Conservation (phyloP, 306 rosid species). For the Vigna unguiculata region DNA sequence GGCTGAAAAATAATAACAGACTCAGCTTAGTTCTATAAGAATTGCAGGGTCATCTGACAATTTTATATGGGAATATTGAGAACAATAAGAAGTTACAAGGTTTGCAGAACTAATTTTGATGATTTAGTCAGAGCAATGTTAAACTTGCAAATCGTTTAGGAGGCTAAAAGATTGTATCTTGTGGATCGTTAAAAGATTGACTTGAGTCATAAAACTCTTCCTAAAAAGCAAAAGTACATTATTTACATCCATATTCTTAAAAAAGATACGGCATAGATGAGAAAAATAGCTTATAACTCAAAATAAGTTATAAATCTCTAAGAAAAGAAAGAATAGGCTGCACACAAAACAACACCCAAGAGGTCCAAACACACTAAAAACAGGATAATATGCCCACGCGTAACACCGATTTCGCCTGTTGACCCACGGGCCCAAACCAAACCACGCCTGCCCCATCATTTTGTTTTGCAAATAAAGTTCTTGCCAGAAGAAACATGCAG, state of each 20-base stretch:
- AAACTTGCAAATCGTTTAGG: too few relatives aligned
- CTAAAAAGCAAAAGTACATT: too few relatives aligned
- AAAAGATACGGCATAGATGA: not conserved
- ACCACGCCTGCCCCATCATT: too few relatives aligned
- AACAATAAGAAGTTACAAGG: not conserved
- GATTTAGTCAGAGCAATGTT: not conserved
- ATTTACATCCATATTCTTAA: too few relatives aligned
- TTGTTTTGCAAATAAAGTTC: not conserved
- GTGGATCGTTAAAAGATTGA: too few relatives aligned
- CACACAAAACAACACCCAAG: not conserved
- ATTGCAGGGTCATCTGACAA: not conserved
- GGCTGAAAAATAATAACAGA: not conserved
- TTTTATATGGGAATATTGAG: slow-evolving; percentile 5
- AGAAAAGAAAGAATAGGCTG: not conserved
- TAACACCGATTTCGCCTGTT: too few relatives aligned
- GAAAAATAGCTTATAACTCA: too few relatives aligned
- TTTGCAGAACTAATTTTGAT: not conserved
- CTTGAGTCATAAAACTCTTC: too few relatives aligned
- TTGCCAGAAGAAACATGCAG: not conserved
- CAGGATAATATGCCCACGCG: not conserved
- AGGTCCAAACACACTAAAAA: not conserved
- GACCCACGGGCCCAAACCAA: too few relatives aligned
- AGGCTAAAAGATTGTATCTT: too few relatives aligned
- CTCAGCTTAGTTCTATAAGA: not conserved
- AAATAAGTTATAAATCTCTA: not conserved